Base-by-base conservation (phyloP, 805 yeast genomes). In the Hanseniaspora osmophila region DNA sequence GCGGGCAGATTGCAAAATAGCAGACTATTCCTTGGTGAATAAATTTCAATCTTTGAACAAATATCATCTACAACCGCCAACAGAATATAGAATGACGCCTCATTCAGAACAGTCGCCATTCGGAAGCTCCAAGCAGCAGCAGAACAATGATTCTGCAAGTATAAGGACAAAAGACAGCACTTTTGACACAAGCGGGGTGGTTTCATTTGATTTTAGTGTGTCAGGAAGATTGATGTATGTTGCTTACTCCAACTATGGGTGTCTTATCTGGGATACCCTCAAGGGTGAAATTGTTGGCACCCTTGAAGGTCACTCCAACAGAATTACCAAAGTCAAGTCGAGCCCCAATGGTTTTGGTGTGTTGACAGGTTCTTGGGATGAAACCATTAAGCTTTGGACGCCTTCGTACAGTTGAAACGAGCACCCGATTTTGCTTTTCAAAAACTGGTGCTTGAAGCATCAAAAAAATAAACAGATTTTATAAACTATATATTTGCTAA, bases 321-420 rank as follows among this genome's bases (percentile, higher is more conserved):
- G 79, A 41, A 71, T 83, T 10, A 75, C 78, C 43, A 75, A 76
- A 52, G 80, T 87, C 2, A 65, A 68, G 35, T 71, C 79, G 1
- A 74, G 87, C 51, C 78, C 78, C 0, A 84, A 85, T 60, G 95
- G 96, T 0, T 57, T 74, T 18, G 87, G 81, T 0, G 70, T 87
- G 10, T 78, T 80, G 46, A 83, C 95, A 1, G 80, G 84, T 1
- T 80, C 90, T 1, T 80, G 94, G 83, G 95, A 85, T 57, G 62
- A 78, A 7, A 77, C 88, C 1, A 70, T 82, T 52, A 76, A 74
- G 52, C 65, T 83, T 1, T 83, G 88, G 87, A 62, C 73, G 0
- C 70, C 73, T n/a, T 44, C 47, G 15, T 59, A 54, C 48, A 44
- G 47, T 44, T 55, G 45, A 33, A 27, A 22, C n/a, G n/a, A n/a